A percentile compares a stretch with the other conserved stretches of the same genome.
Evolutionary conservation across 208 protist genomes (phyloP).

Genomic region (Strigomonas culicis): DNA sequence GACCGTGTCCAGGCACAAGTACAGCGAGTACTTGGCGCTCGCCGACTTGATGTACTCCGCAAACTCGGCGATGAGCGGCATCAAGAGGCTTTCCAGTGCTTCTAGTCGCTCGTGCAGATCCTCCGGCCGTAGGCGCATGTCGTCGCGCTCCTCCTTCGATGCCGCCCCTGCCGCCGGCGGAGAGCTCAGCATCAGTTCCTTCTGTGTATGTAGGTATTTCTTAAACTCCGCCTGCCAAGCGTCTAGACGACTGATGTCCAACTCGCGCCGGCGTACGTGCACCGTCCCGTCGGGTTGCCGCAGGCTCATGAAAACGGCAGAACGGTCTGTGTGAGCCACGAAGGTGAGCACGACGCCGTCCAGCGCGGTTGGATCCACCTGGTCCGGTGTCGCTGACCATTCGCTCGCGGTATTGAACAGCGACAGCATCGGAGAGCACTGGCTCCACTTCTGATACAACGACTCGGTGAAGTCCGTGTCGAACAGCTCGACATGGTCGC

Average conservation of each 20-base stretch:
- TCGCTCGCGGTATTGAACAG: too few species aligned
- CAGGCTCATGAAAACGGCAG: background rate
- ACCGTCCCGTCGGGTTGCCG: background rate
- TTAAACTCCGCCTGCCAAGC: background rate
- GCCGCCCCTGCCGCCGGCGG: too few species aligned
- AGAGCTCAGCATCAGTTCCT: too few species aligned
- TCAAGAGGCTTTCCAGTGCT: background rate
- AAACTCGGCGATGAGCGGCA: background rate
- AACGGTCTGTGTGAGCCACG: constrained; percentile 12
- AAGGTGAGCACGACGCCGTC: constrained; percentile 13
- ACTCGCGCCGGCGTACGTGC: background rate
- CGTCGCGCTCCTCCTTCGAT: too few species aligned
- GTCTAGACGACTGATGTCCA: background rate
- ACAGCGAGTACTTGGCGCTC: constrained; percentile 36
- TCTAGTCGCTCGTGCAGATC: background rate
- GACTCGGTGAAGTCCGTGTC: too few species aligned
- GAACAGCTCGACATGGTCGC: too few species aligned
- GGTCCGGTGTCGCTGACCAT: constrained; percentile 7
- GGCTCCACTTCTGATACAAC: too few species aligned
- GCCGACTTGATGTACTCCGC: constrained; percentile 21
- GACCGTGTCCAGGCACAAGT: constrained; percentile 66
- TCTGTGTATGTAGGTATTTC: background rate
- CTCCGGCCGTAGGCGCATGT: background rate
- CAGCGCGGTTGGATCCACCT: constrained; percentile 19
- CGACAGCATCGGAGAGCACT: too few species aligned